These are phyloP conservation scores for Penicillium sp. DNA, from an alignment of 2,329 filamentous ascomycete genomes.

Conservation along the genomic window DNA sequence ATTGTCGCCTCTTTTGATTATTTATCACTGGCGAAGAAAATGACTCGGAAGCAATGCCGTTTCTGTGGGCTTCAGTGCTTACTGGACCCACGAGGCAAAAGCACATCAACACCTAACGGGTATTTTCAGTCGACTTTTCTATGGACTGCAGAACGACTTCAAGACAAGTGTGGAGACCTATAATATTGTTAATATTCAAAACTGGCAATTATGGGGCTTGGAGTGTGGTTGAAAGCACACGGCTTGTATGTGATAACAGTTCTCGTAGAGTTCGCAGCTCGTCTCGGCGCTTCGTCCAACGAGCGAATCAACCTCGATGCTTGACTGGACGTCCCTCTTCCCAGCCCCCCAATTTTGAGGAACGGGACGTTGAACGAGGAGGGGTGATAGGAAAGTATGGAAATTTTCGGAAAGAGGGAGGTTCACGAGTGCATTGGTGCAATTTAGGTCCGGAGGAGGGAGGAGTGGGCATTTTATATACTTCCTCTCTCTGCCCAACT, in stretches of 20 bases:
- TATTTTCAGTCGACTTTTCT: background rate
- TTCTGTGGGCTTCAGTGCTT: background rate
- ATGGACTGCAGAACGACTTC: background rate
- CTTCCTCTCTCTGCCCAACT: slow-evolving; percentile 21
- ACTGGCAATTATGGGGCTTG: background rate
- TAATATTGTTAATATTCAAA: slow-evolving; percentile 10
- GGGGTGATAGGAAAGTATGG: slow-evolving; percentile 1
- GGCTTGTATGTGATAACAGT: slow-evolving; percentile 21
- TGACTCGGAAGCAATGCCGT: slow-evolving; percentile 10
- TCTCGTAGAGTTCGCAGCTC: slow-evolving; percentile 27
- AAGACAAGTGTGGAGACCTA: slow-evolving; percentile 11
- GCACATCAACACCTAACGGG: background rate
- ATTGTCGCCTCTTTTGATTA: slow-evolving; percentile 10
- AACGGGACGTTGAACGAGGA: slow-evolving; percentile 7
- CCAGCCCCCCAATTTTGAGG: slow-evolving; percentile 33
- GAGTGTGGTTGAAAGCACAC: slow-evolving; percentile 4
- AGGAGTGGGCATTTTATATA: slow-evolving; percentile 24
- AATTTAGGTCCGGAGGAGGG: slow-evolving; percentile 11
- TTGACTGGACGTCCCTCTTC: slow-evolving; percentile 20
- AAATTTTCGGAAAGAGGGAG: background rate
- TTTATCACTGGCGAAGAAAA: slow-evolving; percentile 15
- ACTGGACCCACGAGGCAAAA: slow-evolving; percentile 1
- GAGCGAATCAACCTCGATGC: slow-evolving; percentile 26
- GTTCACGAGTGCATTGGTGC: background rate
- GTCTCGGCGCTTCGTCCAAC: slow-evolving; percentile 12